Evolutionary conservation across 2,329 filamentous ascomycete species (phyloP).

Genomic region (Karstenula rhodostoma): DNA sequence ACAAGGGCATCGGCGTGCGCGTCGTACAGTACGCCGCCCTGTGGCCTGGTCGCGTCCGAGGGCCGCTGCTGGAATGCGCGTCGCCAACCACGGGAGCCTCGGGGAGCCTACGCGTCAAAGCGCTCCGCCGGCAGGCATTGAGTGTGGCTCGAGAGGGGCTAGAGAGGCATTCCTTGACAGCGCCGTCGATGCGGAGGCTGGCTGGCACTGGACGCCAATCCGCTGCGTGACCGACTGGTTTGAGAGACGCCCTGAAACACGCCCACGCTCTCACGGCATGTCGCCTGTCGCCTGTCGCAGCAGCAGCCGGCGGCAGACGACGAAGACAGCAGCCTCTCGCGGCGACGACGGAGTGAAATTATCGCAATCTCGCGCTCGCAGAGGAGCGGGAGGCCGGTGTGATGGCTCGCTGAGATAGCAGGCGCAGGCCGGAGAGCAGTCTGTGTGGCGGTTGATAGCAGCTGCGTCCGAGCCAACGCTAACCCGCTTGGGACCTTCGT

Average conservation of each 20-base stretch:
- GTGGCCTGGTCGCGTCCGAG: slow-evolving; percentile 4
- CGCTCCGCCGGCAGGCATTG: slow-evolving; percentile 18
- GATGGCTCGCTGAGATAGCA: not conserved
- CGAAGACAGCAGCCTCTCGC: not conserved
- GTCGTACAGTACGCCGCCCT: slow-evolving; percentile 1
- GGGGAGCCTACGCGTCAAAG: slow-evolving; percentile 17
- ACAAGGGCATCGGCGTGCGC: slow-evolving; percentile 6
- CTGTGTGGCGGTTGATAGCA: slow-evolving; percentile 14
- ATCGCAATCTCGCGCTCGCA: slow-evolving; percentile 3
- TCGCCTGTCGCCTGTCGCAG: no score
- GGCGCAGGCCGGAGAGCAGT: slow-evolving; percentile 8
- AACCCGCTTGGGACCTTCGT: slow-evolving; percentile 11
- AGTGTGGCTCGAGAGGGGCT: slow-evolving; percentile 15
- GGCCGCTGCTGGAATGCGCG: slow-evolving; percentile 13
- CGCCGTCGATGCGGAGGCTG: slow-evolving; percentile 15
- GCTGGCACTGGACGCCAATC: slow-evolving; percentile 12
- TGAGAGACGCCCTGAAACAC: slow-evolving; percentile 24
- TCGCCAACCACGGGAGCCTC: not conserved
- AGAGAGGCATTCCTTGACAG: slow-evolving; percentile 11
- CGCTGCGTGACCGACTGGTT: slow-evolving; percentile 23
- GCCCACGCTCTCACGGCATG: slow-evolving; percentile 5
- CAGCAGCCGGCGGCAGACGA: slow-evolving; percentile 8
- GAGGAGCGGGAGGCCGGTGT: not conserved
- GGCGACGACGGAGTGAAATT: slow-evolving; percentile 7
- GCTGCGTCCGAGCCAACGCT: slow-evolving; percentile 8